phyloP scores from a whole-genome alignment of 176 grass and related monocot genomes.

The Rhynchospora pubera region DNA sequence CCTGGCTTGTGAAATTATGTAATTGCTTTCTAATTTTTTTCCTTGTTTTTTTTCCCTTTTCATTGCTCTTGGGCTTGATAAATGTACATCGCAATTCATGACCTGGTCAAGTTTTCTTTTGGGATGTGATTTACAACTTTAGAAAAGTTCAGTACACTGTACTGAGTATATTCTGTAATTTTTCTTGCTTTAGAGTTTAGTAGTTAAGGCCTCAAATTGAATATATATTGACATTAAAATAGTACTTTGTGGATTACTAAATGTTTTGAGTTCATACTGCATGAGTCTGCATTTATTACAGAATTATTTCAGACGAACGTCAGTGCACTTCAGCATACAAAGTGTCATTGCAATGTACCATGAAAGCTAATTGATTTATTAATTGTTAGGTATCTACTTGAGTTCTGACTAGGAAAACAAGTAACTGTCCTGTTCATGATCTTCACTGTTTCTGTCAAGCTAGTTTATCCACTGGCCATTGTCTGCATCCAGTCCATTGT shows the following conservation, averaged over 20 bases:
- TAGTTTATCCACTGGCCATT: conserved; percentile 20
- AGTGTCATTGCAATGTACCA: background rate
- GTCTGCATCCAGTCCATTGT: conserved; percentile 49
- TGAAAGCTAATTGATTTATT: conserved; percentile 9
- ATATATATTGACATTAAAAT: background rate
- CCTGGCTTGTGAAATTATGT: conserved; percentile 14
- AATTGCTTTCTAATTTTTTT: conserved; percentile 6
- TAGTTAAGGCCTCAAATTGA: background rate
- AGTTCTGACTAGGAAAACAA: background rate
- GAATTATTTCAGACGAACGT: background rate
- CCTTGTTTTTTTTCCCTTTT: background rate
- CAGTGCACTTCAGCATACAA: background rate
- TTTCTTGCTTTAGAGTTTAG: background rate
- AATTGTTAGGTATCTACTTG: background rate
- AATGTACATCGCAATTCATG: background rate
- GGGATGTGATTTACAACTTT: background rate
- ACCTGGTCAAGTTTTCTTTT: background rate
- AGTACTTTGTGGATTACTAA: background rate
- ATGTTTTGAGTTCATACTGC: background rate
- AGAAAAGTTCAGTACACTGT: background rate
- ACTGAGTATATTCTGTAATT: conserved; percentile 1
- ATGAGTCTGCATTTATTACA: background rate
- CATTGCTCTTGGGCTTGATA: background rate
- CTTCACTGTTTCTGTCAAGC: conserved; percentile 32
- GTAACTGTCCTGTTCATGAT: background rate